A percentile compares a stretch with the other conserved stretches of the same genome.
Evolutionary conservation across 768 basidiomycete species (phyloP).

Genomic region (Auricularia sp.): DNA sequence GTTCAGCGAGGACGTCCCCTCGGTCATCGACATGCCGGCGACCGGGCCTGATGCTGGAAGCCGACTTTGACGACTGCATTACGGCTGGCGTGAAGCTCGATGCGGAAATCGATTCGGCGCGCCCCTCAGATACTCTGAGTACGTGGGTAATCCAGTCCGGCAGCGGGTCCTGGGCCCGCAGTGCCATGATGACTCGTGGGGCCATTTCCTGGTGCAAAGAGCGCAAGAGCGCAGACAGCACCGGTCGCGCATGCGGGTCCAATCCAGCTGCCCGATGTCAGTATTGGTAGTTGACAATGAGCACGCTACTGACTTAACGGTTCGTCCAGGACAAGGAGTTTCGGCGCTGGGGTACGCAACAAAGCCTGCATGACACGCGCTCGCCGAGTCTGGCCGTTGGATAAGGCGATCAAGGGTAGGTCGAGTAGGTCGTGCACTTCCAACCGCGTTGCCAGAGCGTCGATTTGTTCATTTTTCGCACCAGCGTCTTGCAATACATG

Average conservation of each 20-base stretch:
- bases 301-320: slow-evolving; percentile 56
- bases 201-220: slow-evolving; percentile 34
- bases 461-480: slow-evolving; percentile 31
- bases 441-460: slow-evolving; percentile 44
- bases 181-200: slow-evolving; percentile 56
- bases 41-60: neutral
- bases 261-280: slow-evolving; percentile 51
- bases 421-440: slow-evolving; percentile 58
- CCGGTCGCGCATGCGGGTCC: slow-evolving; percentile 49
- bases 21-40: neutral
- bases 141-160: slow-evolving; percentile 68
- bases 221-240: slow-evolving; percentile 45
- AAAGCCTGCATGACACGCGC: slow-evolving; percentile 76
- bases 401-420: slow-evolving; percentile 72
- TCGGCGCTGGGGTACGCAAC: slow-evolving; percentile 42
- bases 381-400: slow-evolving; percentile 85
- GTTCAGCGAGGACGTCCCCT: slow-evolving; percentile 41
- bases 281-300: neutral
- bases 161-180: slow-evolving; percentile 59
- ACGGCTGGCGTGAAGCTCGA: slow-evolving; percentile 29
- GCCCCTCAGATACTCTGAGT: slow-evolving; percentile 39
- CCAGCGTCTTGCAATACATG: slow-evolving; percentile 40
- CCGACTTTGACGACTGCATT: slow-evolving; percentile 8
- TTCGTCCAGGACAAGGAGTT: slow-evolving; percentile 81
- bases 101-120: slow-evolving; percentile 42